Evolutionary conservation across 352 stramenopile genomes (phyloP), one percentile per base, ranked within the genome.

Genomic region (Phytopythium chamaehyphon): DNA sequence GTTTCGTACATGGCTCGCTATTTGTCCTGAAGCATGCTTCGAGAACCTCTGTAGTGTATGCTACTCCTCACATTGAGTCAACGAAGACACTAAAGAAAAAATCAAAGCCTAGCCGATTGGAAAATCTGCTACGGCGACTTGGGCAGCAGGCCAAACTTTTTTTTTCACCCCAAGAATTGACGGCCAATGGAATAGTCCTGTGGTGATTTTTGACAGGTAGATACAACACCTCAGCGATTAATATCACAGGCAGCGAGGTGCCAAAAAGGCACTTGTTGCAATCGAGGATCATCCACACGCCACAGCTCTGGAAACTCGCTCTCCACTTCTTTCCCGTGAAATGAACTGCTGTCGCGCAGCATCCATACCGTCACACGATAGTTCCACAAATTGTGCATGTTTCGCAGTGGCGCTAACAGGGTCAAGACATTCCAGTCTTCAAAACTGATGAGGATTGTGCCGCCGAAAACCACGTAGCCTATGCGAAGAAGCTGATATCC

Each of bases 401-500:
- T 28, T 9, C 35, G 33, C 5, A 57, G 16, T 4, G 26, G 48
- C 23, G 19, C 11, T 3, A 57, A 19, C 1, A 43, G 23, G 19
- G 40, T 38, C 19, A 57, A 14, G 9, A 58, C n/a, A 18, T 42
- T 44, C 36, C 58, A 65, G 36, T 65, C 52, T 12, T 50, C 18
- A 14, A 60, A 33, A 2, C 42, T 18, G 10, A 61, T 36, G 23
- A 61, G 26, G 22, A 37, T 42, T 14, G 10, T 7, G 36, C 21
- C 43, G 39, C 47, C 53, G 10, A 53, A 56, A 10, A 58, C 47
- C 1, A 65, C 39, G 44, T 61, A 61, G 7, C 54, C 47, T 7
- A 65, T 26, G 2, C 47, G 53, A 14, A 56, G 33, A n/a, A 65
- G 46, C 31, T 65, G 52, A 40, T 60, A 61, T 14, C 51, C 38